These are phyloP conservation scores for Penicillium pulvis DNA, from an alignment of 495 filamentous ascomycete species.

Conservation along the genomic window DNA sequence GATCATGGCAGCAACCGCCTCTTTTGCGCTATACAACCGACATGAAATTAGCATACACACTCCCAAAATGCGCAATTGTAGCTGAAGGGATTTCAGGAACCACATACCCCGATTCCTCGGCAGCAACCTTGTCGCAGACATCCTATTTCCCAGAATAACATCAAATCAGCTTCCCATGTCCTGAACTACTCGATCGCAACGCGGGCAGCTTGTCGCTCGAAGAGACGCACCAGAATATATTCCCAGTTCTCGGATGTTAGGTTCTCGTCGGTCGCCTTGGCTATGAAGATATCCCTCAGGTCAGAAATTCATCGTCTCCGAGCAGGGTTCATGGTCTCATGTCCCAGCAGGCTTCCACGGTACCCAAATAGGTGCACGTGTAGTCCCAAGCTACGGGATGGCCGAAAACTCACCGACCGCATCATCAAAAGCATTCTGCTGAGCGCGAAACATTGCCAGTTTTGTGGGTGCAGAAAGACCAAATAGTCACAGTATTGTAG, in stretches of 20 bases:
- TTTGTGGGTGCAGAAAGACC: conserved; percentile 9
- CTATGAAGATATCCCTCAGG: conserved; percentile 45
- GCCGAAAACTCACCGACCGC: conserved; percentile 64
- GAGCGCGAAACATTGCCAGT: conserved; percentile 71
- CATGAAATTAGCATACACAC: conserved; percentile 20
- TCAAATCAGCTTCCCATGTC: conserved; percentile 23
- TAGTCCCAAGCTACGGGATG: background rate
- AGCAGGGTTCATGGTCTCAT: background rate
- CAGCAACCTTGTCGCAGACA: conserved; percentile 89
- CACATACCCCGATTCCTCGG: conserved; percentile 63
- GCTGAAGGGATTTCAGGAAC: background rate
- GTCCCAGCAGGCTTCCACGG: background rate
- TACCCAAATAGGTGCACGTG: background rate
- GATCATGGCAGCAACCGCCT: conserved; percentile 91
- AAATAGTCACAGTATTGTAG: conserved; percentile 5
- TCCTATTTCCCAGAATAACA: conserved; percentile 52
- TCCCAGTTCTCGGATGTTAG: conserved; percentile 98
- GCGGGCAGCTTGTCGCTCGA: background rate
- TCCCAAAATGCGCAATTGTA: background rate
- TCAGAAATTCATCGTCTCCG: conserved; percentile 23
- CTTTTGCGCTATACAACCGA: conserved; percentile 63
- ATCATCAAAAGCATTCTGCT: conserved; percentile 79
- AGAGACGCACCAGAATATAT: conserved; percentile 75
- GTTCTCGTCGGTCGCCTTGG: conserved; percentile 98
- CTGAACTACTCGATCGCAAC: background rate